Evolutionary conservation across 1,284 basidiomycete species (phyloP).

Genomic region (Trametes hirsuta): DNA sequence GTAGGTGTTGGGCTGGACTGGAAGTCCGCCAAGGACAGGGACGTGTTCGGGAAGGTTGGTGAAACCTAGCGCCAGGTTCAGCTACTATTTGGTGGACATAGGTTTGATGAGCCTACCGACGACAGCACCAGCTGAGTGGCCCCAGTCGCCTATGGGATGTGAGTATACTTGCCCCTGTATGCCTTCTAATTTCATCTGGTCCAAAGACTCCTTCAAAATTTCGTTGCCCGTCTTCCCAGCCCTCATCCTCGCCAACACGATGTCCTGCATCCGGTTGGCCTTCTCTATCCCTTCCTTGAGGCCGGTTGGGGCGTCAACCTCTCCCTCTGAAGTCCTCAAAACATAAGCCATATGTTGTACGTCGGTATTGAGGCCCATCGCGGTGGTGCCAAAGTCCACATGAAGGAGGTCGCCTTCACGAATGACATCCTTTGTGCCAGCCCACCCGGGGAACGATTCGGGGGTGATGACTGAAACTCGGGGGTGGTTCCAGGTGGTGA

Average conservation of each 20-base stretch:
- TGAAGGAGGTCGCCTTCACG: slow-evolving; percentile 54
- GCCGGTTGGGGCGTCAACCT: slow-evolving; percentile 45
- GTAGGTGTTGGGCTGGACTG: slow-evolving; percentile 47
- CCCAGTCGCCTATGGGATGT: slow-evolving; percentile 60
- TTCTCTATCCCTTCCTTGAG: slow-evolving; percentile 48
- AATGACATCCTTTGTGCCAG: slow-evolving; percentile 45
- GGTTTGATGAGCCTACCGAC: slow-evolving; percentile 41
- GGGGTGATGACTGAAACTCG: slow-evolving; percentile 50
- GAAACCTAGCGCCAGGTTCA: slow-evolving; percentile 38
- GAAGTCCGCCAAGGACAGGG: slow-evolving; percentile 48
- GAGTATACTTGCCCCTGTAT: slow-evolving; percentile 55
- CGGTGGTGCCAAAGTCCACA: slow-evolving; percentile 57
- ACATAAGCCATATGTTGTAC: slow-evolving; percentile 61
- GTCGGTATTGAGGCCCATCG: slow-evolving; percentile 58
- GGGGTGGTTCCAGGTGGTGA: slow-evolving; percentile 57
- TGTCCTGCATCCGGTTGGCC: slow-evolving; percentile 55
- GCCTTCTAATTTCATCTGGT: slow-evolving; percentile 46
- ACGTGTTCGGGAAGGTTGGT: slow-evolving; percentile 50
- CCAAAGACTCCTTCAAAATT: slow-evolving; percentile 44
- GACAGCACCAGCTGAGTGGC: slow-evolving; percentile 56
- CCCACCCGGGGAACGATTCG: slow-evolving; percentile 49
- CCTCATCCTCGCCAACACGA: slow-evolving; percentile 47
- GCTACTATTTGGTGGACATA: no score
- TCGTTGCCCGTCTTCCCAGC: slow-evolving; percentile 52
- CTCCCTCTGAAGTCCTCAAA: slow-evolving; percentile 44